Base-by-base conservation (phyloP, 2,329 filamentous ascomycete species). In the Bretziella fagacearum region DNA sequence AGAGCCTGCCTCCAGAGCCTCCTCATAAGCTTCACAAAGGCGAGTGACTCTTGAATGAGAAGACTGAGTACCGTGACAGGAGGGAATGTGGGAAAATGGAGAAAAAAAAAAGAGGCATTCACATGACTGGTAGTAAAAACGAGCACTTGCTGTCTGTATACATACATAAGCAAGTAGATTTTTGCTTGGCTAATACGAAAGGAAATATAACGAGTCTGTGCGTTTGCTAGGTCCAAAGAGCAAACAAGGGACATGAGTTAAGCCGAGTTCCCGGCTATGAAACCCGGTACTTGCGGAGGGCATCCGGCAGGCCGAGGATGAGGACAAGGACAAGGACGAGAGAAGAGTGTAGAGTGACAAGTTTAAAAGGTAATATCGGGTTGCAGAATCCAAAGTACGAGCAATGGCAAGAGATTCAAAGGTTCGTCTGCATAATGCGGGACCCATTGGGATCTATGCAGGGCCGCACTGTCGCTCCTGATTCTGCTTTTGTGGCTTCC, bases 241-340 rank as follows among this genome's bases (percentile, higher is more conserved):
- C 4, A n/a, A 15, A 5, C n/a, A 39, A 39, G 18, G 3, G 35
- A 39, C 4, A 13, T 10, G 15, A 8, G n/a, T 3, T 20, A 5
- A 22, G 35, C 18, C 35, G 35, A 39, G 35, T 18, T 23, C 13
- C 35, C 35, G 35, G 18, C 17, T 10, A 18, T 39, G 18, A n/a
- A 35, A 44, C 15, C 44, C 29, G 33, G 44, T 29, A 37, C 51
- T 54, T 53, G 57, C 56, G 55, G 44, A n/a, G n/a, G 15, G 35
- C 35, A 39, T 23, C 35, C 35, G 35, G 45, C 45, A 52, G 50
- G 46, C 48, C 51, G 52, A 51, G 53, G 49, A n/a, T n/a, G n/a
- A n/a, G n/a, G 6, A 15, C 30, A 33, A 33, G 30, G 30, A 5
- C 5, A 33, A n/a, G 11, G 17, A 4, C 13, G 30, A 6, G 13